Evolutionary conservation across 805 yeast species (phyloP).

Genomic region (Brettanomyces sp.): DNA sequence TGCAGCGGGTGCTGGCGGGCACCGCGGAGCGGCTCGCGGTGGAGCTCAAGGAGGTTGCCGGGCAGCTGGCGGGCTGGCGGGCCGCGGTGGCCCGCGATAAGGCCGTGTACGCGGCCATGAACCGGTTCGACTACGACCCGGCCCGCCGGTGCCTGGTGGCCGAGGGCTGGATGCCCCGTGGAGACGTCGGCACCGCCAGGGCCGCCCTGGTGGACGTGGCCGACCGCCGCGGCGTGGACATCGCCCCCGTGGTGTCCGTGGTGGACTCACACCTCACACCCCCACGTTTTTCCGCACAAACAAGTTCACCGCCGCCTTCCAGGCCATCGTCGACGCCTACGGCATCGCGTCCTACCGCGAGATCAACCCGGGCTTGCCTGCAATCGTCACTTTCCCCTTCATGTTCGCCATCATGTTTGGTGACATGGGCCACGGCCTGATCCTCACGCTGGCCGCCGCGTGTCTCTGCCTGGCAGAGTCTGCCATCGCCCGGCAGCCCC

Average conservation of each 20-base stretch:
- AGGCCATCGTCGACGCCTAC: constrained; percentile 65
- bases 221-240: constrained; percentile 33
- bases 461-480: constrained; percentile 47
- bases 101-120: constrained; percentile 69
- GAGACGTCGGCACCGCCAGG: constrained; percentile 60
- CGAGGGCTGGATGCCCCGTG: constrained; percentile 94
- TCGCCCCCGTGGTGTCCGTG: constrained; percentile 49
- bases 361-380: constrained; percentile 67
- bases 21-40: constrained; percentile 63
- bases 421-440: constrained; percentile 69
- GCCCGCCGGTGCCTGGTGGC: constrained; percentile 81
- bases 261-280: constrained; percentile 59
- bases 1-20: constrained; percentile 44
- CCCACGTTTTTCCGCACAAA: constrained; percentile 61
- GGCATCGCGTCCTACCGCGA: constrained; percentile 71
- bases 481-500: constrained; percentile 40
- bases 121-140: constrained; percentile 71
- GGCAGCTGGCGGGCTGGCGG: constrained; percentile 69
- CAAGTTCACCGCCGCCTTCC: constrained; percentile 62
- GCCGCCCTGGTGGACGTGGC: constrained; percentile 57
- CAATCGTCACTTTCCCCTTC: constrained; percentile 69
- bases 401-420: constrained; percentile 84
- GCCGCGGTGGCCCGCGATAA: constrained; percentile 66
- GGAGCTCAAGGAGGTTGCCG: constrained; percentile 72
- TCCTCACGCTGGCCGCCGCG: constrained; percentile 42